These are phyloP conservation scores for Talaromyces proteolyticus DNA, from an alignment of 495 filamentous ascomycete genomes.

Conservation along the genomic window DNA sequence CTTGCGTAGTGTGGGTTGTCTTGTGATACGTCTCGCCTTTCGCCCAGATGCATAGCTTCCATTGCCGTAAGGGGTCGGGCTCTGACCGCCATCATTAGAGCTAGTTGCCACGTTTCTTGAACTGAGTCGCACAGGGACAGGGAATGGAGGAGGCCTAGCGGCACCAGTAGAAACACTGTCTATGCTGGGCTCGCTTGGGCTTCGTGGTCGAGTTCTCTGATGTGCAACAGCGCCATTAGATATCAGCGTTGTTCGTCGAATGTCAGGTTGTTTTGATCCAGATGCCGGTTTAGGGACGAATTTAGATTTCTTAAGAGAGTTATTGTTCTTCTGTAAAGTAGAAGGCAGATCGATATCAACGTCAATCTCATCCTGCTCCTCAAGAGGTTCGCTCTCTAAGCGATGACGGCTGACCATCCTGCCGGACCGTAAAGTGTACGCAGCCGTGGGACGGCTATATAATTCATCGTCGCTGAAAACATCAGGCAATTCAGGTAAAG, in stretches of 20 bases:
- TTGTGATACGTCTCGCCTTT: constrained; percentile 21
- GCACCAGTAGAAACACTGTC: constrained; percentile 46
- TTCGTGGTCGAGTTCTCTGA: constrained; percentile 56
- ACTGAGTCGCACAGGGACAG: constrained; percentile 83
- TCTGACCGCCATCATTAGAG: constrained; percentile 71
- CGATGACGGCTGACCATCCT: constrained; percentile 32
- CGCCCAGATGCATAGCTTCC: constrained; percentile 39
- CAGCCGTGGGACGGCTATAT: constrained; percentile 36
- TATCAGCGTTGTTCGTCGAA: constrained; percentile 64
- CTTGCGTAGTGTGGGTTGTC: constrained; percentile 60
- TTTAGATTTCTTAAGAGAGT: neutral
- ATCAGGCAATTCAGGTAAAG: constrained; percentile 15
- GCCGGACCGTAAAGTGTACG: constrained; percentile 36
- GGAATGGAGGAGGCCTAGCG: constrained; percentile 66
- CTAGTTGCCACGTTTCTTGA: constrained; percentile 70
- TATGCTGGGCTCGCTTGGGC: constrained; percentile 65
- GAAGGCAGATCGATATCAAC: constrained; percentile 7
- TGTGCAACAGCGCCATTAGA: constrained; percentile 72
- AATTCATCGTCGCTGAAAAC: constrained; percentile 45
- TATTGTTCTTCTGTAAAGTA: neutral
- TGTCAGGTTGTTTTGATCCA: constrained; percentile 41
- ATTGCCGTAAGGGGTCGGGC: constrained; percentile 60
- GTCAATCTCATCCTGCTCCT: constrained; percentile 29
- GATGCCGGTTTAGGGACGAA: constrained; percentile 11
- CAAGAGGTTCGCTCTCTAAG: constrained; percentile 28